Evolutionary conservation across 345 rosid genomes (phyloP), one percentile per base, ranked within the genome.

Genomic region (Dimocarpus longan): DNA sequence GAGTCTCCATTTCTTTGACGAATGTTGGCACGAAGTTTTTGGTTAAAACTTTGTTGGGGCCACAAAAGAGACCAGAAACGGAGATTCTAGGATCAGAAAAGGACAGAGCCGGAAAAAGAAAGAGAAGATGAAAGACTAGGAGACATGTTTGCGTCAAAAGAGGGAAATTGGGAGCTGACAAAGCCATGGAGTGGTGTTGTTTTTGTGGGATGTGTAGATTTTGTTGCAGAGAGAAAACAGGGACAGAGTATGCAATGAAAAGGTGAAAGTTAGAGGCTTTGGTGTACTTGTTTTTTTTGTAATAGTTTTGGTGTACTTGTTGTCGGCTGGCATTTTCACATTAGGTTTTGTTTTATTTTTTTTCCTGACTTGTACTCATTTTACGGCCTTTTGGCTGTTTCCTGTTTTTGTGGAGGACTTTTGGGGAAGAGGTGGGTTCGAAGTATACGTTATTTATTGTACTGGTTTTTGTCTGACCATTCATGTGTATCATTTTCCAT

Each of bases 21-120:
- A 90, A 91, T 24, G 67, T 62, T 5, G 93, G 85, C 57, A 91
- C 64, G n/a, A 77, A 26, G 66, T 57, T 68, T 4, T 79, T 18
- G 13, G 76, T 70, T 1, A 67, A 22, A 2, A 57, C 3, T 0
- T 69, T 64, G 0, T 74, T 52, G 44, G 79, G 11, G 66, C 86
- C 82, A 57, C 95, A 91, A 21, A 76, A 80, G 70, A 87, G 85
- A 60, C 85, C 83, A 1, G 93, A 76, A 11, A 73, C 79, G 3
- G 84, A 74, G 59, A 76, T 83, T 37, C 94, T 82, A 13, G 91
- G 90, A 76, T 88, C 89, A 12, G 86, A 80, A 11, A 70, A 10
- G 3, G 83, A 72, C 71, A 8, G 44, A 16, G 62, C 8, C 22
- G 16, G n/a, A 71, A 37, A 22, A 10, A 82, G 16, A 5, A 76